Evolutionary conservation across 192 early-diverging fungal species (phyloP).

Genomic region (Mortierella antarctica): DNA sequence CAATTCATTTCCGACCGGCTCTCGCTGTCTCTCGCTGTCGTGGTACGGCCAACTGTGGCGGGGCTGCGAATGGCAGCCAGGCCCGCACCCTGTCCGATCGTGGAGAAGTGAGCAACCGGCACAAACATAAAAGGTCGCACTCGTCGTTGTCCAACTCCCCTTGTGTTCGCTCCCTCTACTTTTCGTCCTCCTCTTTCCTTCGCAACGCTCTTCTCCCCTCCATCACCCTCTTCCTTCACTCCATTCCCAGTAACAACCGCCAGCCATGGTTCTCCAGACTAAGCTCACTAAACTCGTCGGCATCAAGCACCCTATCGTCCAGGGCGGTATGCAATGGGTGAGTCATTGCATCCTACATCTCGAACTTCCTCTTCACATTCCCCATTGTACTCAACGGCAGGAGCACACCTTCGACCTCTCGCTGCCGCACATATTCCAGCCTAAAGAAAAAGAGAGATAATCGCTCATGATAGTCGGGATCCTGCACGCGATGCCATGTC

Average conservation of each 20-base stretch:
- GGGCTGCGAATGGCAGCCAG: slow-evolving; percentile 7
- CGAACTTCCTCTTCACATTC: not conserved
- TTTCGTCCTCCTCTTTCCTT: slow-evolving; percentile 1
- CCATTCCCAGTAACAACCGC: not conserved
- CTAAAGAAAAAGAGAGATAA: too few species aligned
- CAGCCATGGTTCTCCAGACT: slow-evolving; percentile 69
- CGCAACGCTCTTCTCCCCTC: slow-evolving; percentile 10
- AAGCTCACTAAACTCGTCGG: slow-evolving; percentile 73
- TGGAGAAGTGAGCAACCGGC: not conserved
- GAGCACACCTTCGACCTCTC: not conserved
- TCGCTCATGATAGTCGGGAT: too few species aligned
- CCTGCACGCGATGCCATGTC: too few species aligned
- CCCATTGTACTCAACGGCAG: not conserved
- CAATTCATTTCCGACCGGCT: too few species aligned
- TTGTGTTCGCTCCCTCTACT: not conserved
- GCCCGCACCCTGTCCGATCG: not conserved
- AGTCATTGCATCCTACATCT: slow-evolving; percentile 49
- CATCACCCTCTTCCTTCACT: slow-evolving; percentile 4
- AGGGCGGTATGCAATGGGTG: slow-evolving; percentile 88
- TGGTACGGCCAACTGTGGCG: too few species aligned
- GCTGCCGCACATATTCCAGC: too few species aligned
- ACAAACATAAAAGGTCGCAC: not conserved
- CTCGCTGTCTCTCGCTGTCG: too few species aligned
- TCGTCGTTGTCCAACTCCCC: not conserved
- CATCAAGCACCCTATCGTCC: slow-evolving; percentile 79